These are phyloP conservation scores for Saccharum officinarum DNA, from an alignment of 176 grass and related monocot genomes.

Conservation along the genomic window DNA sequence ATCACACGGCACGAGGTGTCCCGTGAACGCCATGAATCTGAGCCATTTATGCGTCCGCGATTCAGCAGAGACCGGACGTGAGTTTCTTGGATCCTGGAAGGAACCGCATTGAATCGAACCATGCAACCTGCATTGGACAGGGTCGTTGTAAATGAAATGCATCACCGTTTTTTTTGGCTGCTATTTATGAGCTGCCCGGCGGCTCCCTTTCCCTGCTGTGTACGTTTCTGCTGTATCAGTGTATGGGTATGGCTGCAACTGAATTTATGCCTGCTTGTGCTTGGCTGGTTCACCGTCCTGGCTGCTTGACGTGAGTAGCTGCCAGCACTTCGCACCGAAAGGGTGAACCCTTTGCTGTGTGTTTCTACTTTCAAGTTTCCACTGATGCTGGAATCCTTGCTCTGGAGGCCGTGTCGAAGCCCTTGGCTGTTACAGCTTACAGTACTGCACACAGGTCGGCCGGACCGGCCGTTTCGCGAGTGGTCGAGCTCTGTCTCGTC, in stretches of 20 bases:
- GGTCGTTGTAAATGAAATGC: slow-evolving; percentile 41
- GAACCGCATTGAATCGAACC: slow-evolving; percentile 45
- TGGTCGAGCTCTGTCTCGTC: background rate
- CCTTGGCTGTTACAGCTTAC: background rate
- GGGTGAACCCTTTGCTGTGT: background rate
- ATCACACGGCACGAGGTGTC: slow-evolving; percentile 27
- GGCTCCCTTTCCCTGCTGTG: background rate
- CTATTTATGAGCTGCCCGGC: slow-evolving; percentile 33
- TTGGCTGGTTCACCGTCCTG: background rate
- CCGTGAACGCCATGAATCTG: slow-evolving; percentile 50
- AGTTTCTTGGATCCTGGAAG: slow-evolving; percentile 41
- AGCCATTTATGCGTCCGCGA: slow-evolving; percentile 14
- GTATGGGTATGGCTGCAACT: background rate
- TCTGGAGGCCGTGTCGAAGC: background rate
- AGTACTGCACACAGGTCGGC: background rate
- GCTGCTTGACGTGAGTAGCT: background rate
- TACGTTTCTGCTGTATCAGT: background rate
- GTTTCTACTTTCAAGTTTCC: no score
- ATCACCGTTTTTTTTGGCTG: background rate
- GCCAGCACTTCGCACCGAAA: background rate
- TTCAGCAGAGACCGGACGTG: slow-evolving; percentile 14
- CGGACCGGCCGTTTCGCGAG: background rate
- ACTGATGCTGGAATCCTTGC: background rate
- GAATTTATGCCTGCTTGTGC: background rate
- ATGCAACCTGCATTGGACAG: slow-evolving; percentile 32